A percentile compares a stretch with the other conserved stretches of the same genome.
Evolutionary conservation across 2,329 filamentous ascomycete genomes (phyloP).

Genomic region (Apiospora rasikravindrae): DNA sequence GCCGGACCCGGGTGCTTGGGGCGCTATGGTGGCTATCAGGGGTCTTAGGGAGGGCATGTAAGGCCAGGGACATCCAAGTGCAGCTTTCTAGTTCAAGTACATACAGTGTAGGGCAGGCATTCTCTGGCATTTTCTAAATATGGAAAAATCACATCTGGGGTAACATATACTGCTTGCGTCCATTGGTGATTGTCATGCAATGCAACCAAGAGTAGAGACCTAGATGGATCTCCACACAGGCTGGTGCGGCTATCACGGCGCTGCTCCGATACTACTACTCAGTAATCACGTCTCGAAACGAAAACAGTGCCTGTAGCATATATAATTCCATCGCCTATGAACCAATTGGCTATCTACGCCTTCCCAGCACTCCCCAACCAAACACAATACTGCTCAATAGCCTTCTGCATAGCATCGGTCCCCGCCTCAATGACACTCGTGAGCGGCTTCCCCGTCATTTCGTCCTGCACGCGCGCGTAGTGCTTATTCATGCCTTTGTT

Average conservation of each 20-base stretch:
- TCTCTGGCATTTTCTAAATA: background rate
- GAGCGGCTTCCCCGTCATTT: constrained; percentile 52
- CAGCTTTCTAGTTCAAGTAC: background rate
- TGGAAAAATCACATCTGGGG: background rate
- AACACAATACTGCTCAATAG: constrained; percentile 53
- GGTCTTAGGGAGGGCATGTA: constrained; percentile 17
- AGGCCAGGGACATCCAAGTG: no score
- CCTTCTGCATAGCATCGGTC: constrained; percentile 52
- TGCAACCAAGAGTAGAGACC: no score
- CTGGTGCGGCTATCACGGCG: background rate
- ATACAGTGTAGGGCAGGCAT: background rate
- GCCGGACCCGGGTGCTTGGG: constrained; percentile 74
- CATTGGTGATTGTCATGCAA: background rate
- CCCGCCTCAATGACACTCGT: constrained; percentile 54
- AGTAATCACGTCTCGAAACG: background rate
- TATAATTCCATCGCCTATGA: background rate
- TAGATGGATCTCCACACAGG: no score
- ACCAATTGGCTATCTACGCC: constrained; percentile 31
- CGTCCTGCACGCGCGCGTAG: constrained; percentile 49
- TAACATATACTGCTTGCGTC: background rate
- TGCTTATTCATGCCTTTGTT: constrained; percentile 58
- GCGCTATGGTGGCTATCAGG: constrained; percentile 62
- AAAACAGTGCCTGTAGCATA: background rate
- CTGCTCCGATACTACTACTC: background rate
- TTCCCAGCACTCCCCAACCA: constrained; percentile 53